Conservation (phyloP, 257 asterid species). For the Jaltomata sinuosa region DNA sequence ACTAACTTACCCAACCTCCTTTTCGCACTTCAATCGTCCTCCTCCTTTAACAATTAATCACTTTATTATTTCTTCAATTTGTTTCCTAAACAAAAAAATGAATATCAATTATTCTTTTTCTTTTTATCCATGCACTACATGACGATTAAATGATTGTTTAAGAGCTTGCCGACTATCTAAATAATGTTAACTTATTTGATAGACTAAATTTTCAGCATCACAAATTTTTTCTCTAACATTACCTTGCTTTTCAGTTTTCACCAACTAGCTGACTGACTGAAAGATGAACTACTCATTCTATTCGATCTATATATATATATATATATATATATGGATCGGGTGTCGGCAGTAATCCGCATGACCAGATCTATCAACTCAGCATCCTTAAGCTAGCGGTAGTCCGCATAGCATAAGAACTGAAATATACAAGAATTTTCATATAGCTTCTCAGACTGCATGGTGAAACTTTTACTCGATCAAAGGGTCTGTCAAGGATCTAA, state of each 20-base stretch:
- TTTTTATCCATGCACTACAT: not conserved
- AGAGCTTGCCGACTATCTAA: not conserved
- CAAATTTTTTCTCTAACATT: not conserved
- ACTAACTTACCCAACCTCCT: slow-evolving; percentile 13
- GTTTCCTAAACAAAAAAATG: not conserved
- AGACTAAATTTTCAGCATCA: not conserved
- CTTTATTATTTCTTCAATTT: not conserved
- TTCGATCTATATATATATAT: not conserved
- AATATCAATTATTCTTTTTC: not conserved
- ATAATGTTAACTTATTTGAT: not conserved
- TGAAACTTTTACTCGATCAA: no score
- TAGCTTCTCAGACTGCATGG: no score
- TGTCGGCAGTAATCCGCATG: no score
- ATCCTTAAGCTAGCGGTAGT: no score
- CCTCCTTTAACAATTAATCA: not conserved
- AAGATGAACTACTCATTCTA: not conserved
- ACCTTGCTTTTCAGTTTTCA: not conserved
- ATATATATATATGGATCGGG: no score
- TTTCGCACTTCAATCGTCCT: not conserved
- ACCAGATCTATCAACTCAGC: no score
- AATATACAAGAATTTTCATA: no score
- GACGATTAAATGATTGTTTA: not conserved
- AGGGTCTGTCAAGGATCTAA: no score
- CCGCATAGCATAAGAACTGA: no score
- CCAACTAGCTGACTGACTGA: not conserved